Evolutionary conservation across 768 basidiomycete species (phyloP), one percentile per base, ranked within the genome.

Genomic region (Termitomyces sp.): DNA sequence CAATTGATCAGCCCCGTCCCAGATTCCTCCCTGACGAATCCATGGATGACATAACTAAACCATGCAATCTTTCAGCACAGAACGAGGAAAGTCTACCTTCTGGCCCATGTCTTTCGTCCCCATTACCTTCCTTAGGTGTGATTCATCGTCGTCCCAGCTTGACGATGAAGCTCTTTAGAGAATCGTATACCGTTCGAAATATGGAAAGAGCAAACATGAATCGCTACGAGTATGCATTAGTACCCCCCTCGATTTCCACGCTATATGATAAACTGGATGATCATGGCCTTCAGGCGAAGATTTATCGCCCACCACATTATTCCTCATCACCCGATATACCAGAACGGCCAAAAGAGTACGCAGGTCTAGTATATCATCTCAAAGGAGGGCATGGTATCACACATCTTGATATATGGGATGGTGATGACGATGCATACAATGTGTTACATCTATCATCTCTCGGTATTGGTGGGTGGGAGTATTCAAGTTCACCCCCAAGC

Each of bases 301-400:
- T 89, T 22, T 95, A 97, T 68, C 82, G 78, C 42, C 73, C 80
- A n/a, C 90, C 95, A 0, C 87, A 81, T 68, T 99, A 92, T 64
- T 92, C 91, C 6, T 80, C 82, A 48, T 75, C 77, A 22, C 60
- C 62, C 4, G 96, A 98, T 65, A 78, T 86, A 0, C 88, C 93
- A 1, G 76, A 77, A 31, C 70, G 73, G n/a, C 70, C 86, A 3
- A 78, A 84, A 61, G 88, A 92, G 70, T 94, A 87, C 66, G 93
- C 85, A 20, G 94, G 94, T 0, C 68, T 91, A 1, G 63, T 81
- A n/a, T 95, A 88, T 67, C 74, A 75, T 38, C 72, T 95, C 20
- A 85, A 85, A 60, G 85, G 89, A 5, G 82, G 81, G 1, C 73
- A 79, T 38, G 81, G 83, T 7, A 70, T 90, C 11, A 65, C 69